A percentile compares a stretch with the other conserved stretches of the same genome.
Conservation (phyloP, 805 yeast genomes). For the Brettanomyces naardenensis region DNA sequence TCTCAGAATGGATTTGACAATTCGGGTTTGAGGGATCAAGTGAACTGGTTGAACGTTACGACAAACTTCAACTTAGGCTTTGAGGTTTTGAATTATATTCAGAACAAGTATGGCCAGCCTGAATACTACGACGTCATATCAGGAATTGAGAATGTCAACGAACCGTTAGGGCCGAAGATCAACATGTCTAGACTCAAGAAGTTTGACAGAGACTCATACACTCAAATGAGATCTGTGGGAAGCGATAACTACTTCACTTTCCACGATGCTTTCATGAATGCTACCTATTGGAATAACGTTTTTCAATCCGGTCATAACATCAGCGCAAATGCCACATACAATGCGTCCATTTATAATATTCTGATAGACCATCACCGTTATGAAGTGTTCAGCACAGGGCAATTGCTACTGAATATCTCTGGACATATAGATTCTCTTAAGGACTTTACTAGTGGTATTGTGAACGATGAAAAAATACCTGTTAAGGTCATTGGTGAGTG, state of each 20-base stretch:
- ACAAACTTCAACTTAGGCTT: constrained; percentile 39
- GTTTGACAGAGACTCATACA: constrained; percentile 36
- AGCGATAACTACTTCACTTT: constrained; percentile 39
- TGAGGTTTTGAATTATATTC: constrained; percentile 44
- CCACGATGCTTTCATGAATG: constrained; percentile 57
- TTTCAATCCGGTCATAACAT: constrained; percentile 18
- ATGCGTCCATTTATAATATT: constrained; percentile 47
- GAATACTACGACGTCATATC: constrained; percentile 63
- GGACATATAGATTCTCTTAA: constrained; percentile 54
- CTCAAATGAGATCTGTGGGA: constrained; percentile 31
- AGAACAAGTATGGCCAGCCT: constrained; percentile 54
- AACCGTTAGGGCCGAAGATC: constrained; percentile 68
- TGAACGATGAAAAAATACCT: constrained; percentile 34
- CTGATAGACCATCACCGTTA: constrained; percentile 86
- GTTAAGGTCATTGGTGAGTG: constrained; percentile 66
- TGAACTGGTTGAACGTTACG: constrained; percentile 47
- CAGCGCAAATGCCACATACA: constrained; percentile 7
- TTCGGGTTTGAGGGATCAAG: constrained; percentile 70
- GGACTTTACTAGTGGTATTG: constrained; percentile 33
- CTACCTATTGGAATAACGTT: constrained; percentile 48
- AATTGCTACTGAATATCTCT: constrained; percentile 48
- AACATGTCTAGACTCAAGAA: constrained; percentile 33
- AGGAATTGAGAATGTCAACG: constrained; percentile 82
- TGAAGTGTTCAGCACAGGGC: constrained; percentile 71
- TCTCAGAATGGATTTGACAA: constrained; percentile 95